These are phyloP conservation scores for Linderina pennispora DNA, from an alignment of 192 early-diverging fungal genomes.

Conservation along the genomic window DNA sequence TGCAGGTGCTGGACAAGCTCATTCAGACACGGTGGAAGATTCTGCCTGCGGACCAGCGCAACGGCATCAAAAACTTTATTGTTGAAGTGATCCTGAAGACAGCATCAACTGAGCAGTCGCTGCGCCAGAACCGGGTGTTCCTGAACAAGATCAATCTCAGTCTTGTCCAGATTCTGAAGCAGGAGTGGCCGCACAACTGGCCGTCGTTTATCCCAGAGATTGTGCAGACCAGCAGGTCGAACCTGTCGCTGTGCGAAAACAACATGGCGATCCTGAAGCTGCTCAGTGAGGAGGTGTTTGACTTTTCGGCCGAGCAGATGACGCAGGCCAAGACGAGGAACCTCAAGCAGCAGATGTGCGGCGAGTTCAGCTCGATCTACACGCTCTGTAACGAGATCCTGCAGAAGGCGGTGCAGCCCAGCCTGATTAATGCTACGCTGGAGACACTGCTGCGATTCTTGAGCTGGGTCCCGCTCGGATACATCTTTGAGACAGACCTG, in stretches of 20 bases:
- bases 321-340: constrained; percentile 90
- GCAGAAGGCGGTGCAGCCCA: constrained; percentile 83
- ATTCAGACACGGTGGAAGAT: constrained; percentile 98
- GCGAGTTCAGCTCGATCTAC: constrained; percentile 93
- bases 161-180: constrained; percentile 97
- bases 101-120: constrained; percentile 78
- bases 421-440: constrained; percentile 85
- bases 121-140: constrained; percentile 70
- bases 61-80: constrained; percentile 89
- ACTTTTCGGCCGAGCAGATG: constrained; percentile 98
- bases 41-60: constrained; percentile 73
- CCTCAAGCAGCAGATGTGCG: constrained; percentile 92
- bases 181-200: constrained; percentile 99
- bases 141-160: constrained; percentile 92
- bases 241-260: constrained; percentile 94
- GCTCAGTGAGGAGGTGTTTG: constrained; percentile 98
- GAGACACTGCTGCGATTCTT: constrained; percentile 94
- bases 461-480: constrained; percentile 98
- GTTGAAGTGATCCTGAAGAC: constrained; percentile 88
- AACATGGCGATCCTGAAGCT: constrained; percentile 99
- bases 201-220: constrained; percentile 98
- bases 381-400: constrained; percentile 92
- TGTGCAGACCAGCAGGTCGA: constrained; percentile 88
- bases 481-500: constrained; percentile 94
- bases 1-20: constrained; percentile 89